Evolutionary conservation across 495 filamentous ascomycete genomes (phyloP).

Genomic region (Cairneyella variabilis): DNA sequence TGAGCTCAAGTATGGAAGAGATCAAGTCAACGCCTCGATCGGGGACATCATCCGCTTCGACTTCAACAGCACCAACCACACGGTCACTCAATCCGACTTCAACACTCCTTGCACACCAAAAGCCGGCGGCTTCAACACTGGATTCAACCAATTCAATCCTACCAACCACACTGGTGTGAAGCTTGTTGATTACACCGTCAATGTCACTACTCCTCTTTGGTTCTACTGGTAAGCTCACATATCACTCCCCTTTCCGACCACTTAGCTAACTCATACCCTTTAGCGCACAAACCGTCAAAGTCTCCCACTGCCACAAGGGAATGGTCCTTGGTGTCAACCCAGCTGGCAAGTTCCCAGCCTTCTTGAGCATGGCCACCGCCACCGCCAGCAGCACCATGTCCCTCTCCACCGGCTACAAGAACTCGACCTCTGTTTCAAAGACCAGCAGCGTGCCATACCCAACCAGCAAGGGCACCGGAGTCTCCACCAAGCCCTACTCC

Average conservation of each 20-base stretch:
- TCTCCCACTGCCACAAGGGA: constrained; percentile 23
- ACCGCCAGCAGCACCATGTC: no score
- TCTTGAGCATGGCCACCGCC: constrained; percentile 22
- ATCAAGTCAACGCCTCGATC: constrained; percentile 23
- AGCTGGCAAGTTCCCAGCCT: constrained; percentile 25
- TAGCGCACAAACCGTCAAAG: constrained; percentile 8
- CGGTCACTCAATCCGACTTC: constrained; percentile 32
- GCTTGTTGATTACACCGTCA: constrained; percentile 10
- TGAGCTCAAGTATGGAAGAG: constrained; percentile 24
- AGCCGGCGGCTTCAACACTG: constrained; percentile 19
- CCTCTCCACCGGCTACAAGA: no score
- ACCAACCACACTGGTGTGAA: constrained; percentile 14
- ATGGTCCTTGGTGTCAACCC: constrained; percentile 34
- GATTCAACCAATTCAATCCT: constrained; percentile 18
- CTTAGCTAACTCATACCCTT: no score
- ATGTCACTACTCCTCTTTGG: constrained; percentile 15
- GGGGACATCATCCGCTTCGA: constrained; percentile 32
- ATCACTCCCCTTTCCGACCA: no score
- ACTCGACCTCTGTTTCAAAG: no score
- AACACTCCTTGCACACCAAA: constrained; percentile 24
- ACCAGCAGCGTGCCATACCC: no score
- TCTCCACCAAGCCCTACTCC: no score
- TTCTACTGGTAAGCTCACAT: no score
- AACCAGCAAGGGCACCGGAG: no score
- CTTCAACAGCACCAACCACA: constrained; percentile 30